Conservation (phyloP, 2,329 filamentous ascomycete genomes). For the Chaetomium sp. region DNA sequence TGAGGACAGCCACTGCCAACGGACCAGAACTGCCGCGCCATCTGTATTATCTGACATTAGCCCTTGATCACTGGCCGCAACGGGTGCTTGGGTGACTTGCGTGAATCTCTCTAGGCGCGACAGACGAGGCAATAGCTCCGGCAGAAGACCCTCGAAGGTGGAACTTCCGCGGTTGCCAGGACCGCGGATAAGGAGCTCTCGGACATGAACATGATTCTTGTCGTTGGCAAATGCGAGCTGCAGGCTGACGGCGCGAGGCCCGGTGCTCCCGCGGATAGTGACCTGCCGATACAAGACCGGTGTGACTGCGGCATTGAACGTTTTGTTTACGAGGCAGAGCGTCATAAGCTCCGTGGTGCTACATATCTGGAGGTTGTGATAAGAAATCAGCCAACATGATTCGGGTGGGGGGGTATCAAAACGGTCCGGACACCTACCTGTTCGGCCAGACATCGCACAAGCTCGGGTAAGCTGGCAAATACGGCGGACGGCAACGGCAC, state of each 20-base stretch:
- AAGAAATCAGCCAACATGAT: neutral
- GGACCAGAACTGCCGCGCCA: neutral
- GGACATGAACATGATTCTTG: neutral
- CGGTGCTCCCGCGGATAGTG: neutral
- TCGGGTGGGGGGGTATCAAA: too few relatives aligned
- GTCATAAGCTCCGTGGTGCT: neutral
- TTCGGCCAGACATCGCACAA: neutral
- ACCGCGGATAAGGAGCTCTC: neutral
- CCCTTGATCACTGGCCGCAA: neutral
- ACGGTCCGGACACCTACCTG: neutral
- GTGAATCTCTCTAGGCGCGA: neutral
- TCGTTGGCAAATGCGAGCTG: neutral
- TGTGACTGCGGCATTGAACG: neutral
- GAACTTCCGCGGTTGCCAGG: neutral
- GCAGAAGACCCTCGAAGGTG: neutral
- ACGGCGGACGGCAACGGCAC: neutral
- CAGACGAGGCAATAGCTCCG: neutral
- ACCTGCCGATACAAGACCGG: neutral
- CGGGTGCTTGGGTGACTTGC: neutral
- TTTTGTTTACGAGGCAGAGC: neutral
- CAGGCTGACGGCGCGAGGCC: neutral
- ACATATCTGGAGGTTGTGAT: neutral
- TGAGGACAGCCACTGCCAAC: neutral
- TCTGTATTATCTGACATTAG: neutral
- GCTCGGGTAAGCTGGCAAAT: neutral